phyloP scores from a whole-genome alignment of 345 rosid genomes.

The Kernera saxatilis region DNA sequence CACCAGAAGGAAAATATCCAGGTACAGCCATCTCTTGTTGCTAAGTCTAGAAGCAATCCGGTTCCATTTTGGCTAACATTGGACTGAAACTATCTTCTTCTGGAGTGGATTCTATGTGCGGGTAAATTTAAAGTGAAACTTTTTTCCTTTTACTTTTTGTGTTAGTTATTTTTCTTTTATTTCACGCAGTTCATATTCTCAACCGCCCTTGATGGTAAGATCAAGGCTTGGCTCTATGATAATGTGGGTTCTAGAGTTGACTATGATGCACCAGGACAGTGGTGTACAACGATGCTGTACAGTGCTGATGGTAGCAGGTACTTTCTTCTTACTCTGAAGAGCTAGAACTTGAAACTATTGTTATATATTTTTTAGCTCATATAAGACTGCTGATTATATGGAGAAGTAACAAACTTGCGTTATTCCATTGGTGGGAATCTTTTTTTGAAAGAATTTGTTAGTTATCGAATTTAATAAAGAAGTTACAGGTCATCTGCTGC shows the following conservation, averaged over 20 bases:
- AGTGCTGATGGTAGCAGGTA: slow-evolving; percentile 91
- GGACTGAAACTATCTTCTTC: not conserved
- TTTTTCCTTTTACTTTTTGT: not conserved
- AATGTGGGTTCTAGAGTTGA: slow-evolving; percentile 73
- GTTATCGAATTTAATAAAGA: not conserved
- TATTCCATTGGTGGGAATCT: not conserved
- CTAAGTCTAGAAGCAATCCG: not conserved
- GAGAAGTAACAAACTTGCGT: not conserved
- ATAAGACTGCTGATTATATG: not conserved
- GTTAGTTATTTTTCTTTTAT: not conserved
- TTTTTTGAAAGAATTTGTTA: not conserved
- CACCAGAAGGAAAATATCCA: slow-evolving; percentile 52
- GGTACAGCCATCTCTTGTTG: slow-evolving; percentile 12
- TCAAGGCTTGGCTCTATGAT: slow-evolving; percentile 94
- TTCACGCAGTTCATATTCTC: slow-evolving; percentile 76
- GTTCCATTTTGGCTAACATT: not conserved
- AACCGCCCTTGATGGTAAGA: slow-evolving; percentile 83
- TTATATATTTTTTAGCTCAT: not conserved
- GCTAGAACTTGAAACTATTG: not conserved
- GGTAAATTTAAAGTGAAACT: not conserved
- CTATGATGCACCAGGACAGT: slow-evolving; percentile 83
- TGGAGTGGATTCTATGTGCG: not conserved
- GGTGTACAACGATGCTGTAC: slow-evolving; percentile 84
- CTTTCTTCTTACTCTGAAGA: not conserved
- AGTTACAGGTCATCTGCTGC: not conserved